Percentiles rank a stretch among this genome's conserved stretches.
Evolutionary conservation across 306 rosid species (phyloP).

Genomic region (Clitoria ternatea): DNA sequence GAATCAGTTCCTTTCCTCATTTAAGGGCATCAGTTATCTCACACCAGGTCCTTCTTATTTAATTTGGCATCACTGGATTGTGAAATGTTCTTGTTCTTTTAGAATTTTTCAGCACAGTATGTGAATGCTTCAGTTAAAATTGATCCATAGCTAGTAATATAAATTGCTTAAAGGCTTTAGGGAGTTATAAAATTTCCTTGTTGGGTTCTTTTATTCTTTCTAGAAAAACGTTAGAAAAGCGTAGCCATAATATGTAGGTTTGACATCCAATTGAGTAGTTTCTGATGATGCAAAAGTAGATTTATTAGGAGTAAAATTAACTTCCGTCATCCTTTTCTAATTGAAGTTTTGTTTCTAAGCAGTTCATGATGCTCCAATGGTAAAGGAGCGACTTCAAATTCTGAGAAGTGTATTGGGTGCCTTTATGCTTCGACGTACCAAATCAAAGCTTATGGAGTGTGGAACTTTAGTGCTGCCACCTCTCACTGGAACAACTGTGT

Average conservation of each 20-base stretch:
- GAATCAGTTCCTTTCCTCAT: constrained; percentile 72
- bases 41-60: constrained; percentile 51
- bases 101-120: constrained; percentile 4
- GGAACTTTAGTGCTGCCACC: constrained; percentile 82
- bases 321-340: constrained; percentile 12
- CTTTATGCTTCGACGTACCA: constrained; percentile 88
- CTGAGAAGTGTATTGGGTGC: constrained; percentile 68
- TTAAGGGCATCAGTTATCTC: constrained; percentile 67
- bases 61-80: not conserved
- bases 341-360: constrained; percentile 28
- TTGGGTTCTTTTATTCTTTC: not conserved
- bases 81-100: constrained; percentile 7
- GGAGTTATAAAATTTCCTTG: not conserved
- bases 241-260: constrained; percentile 22
- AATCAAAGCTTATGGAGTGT: constrained; percentile 65
- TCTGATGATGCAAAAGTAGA: constrained; percentile 11
- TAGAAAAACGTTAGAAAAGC: constrained; percentile 6
- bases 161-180: not conserved
- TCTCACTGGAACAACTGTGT: constrained; percentile 84
- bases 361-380: constrained; percentile 48
- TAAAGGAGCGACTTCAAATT: constrained; percentile 47
- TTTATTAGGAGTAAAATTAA: not conserved
- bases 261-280: not conserved
- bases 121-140: not conserved
- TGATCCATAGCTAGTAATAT: not conserved